Conservation (phyloP, 2,329 filamentous ascomycete species). For the Colletotrichum sansevieriae region DNA sequence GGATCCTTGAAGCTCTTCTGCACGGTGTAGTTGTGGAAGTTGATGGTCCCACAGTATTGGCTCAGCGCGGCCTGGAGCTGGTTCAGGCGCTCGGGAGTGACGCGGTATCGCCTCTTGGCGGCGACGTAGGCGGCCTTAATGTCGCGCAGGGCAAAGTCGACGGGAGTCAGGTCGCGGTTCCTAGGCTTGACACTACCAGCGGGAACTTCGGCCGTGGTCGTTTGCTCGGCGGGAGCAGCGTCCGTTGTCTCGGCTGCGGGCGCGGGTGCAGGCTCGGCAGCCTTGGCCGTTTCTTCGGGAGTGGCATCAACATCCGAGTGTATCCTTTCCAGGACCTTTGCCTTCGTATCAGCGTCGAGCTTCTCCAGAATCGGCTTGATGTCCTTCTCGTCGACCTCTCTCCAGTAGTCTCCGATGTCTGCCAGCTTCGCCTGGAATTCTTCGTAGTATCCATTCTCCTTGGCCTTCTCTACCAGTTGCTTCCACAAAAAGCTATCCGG, state of each 20-base stretch:
- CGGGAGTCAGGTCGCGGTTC: conserved; percentile 60
- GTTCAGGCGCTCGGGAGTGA: conserved; percentile 77
- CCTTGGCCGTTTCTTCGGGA: conserved; percentile 44
- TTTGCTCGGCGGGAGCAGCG: conserved; percentile 32
- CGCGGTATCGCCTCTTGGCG: conserved; percentile 88
- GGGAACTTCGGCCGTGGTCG: conserved; percentile 39
- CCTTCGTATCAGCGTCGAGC: conserved; percentile 73
- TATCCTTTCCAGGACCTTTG: conserved; percentile 73
- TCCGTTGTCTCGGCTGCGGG: conserved; percentile 29
- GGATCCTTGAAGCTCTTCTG: conserved; percentile 86
- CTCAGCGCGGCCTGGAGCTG: conserved; percentile 82
- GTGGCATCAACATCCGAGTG: conserved; percentile 54
- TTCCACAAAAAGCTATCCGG: conserved; percentile 87
- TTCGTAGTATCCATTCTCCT: conserved; percentile 79
- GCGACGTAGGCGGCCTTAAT: conserved; percentile 85
- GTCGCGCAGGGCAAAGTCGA: conserved; percentile 76
- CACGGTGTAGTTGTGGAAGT: conserved; percentile 98
- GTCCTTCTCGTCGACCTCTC: conserved; percentile 81
- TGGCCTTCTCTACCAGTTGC: conserved; percentile 82
- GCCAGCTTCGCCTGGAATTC: conserved; percentile 77
- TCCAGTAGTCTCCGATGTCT: conserved; percentile 87
- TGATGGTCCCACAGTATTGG: conserved; percentile 85
- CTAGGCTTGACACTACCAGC: conserved; percentile 52
- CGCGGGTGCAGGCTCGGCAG: conserved; percentile 38
- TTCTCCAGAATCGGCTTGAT: conserved; percentile 77